phyloP scores from a whole-genome alignment of 2,329 filamentous ascomycete genomes.

The Periconia sp. region DNA sequence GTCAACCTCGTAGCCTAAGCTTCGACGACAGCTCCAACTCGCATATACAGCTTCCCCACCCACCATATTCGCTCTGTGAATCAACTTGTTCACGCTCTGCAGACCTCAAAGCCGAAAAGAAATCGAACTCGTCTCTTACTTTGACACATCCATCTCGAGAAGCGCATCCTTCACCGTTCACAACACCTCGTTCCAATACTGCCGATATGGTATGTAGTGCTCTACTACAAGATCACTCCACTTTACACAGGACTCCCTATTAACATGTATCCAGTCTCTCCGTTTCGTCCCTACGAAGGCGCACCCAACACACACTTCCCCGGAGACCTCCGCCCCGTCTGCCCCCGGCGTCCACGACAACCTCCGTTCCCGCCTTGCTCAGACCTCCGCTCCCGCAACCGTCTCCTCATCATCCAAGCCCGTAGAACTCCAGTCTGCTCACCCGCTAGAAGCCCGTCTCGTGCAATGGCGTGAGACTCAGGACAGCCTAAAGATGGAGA shows the following conservation, averaged over 20 bases:
- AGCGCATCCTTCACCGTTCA: too few relatives aligned
- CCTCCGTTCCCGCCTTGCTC: conserved; percentile 81
- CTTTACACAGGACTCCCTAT: conserved; percentile 10
- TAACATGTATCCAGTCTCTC: conserved; percentile 69
- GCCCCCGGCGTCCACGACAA: conserved; percentile 93
- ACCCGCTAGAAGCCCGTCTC: conserved; percentile 92
- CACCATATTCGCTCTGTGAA: conserved; percentile 1
- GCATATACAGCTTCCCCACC: conserved; percentile 4
- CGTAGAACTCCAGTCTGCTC: conserved; percentile 66
- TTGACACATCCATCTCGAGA: too few relatives aligned
- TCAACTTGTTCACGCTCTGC: too few relatives aligned
- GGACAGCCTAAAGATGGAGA: conserved; percentile 85
- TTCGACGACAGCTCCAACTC: conserved; percentile 25
- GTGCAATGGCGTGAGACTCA: conserved; percentile 90
- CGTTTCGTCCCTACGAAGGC: conserved; percentile 79
- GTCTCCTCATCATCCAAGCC: conserved; percentile 29
- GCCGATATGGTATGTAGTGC: conserved; percentile 6
- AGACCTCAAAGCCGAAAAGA: too few relatives aligned
- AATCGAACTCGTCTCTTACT: too few relatives aligned
- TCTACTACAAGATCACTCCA: conserved; percentile 5
- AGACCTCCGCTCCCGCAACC: conserved; percentile 44
- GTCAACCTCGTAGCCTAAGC: conserved; percentile 41
- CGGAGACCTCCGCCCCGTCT: conserved; percentile 72
- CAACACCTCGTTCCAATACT: too few relatives aligned
- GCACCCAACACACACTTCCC: conserved; percentile 65